Conservation (phyloP, 805 yeast species). For the Ogataea dorogensis region DNA sequence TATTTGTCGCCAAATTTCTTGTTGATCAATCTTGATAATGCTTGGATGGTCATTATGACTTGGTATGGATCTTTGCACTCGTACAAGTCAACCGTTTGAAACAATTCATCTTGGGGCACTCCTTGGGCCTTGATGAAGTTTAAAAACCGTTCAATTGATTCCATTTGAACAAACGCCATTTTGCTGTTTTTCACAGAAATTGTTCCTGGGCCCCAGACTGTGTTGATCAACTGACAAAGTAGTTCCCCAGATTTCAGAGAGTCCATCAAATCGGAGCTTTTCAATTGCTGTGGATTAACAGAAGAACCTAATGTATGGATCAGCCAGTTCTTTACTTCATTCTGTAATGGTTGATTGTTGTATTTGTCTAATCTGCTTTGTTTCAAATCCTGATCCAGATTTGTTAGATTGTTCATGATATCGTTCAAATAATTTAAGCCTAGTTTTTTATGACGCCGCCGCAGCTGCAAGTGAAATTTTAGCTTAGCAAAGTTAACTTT, state of each 20-base stretch:
- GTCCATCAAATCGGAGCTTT: conserved; percentile 46
- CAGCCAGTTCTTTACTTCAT: conserved; percentile 53
- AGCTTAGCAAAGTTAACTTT: background rate
- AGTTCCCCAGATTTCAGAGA: conserved; percentile 60
- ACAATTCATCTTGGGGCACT: conserved; percentile 77
- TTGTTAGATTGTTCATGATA: conserved; percentile 35
- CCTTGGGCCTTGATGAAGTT: conserved; percentile 60
- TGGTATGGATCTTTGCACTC: conserved; percentile 77
- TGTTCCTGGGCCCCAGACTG: conserved; percentile 37
- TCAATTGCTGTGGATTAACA: conserved; percentile 21
- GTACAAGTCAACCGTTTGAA: conserved; percentile 73
- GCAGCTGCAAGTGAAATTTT: conserved; percentile 9
- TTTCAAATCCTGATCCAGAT: conserved; percentile 61
- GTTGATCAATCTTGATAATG: conserved; percentile 69
- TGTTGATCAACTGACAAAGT: conserved; percentile 47
- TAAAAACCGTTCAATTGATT: conserved; percentile 73
- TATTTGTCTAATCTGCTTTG: conserved; percentile 54
- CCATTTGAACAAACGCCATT: conserved; percentile 85
- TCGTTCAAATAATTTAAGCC: background rate
- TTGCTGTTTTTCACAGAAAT: conserved; percentile 55
- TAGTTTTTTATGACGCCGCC: conserved; percentile 3
- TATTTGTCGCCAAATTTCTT: conserved; percentile 44
- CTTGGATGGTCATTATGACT: conserved; percentile 68
- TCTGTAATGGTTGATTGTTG: conserved; percentile 31
- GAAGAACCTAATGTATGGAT: conserved; percentile 33